Evolutionary conservation across 225 moss, liverwort and hornwort genomes (phyloP), one percentile per base, ranked within the genome.

Genomic region (Thuidium tamariscinum): DNA sequence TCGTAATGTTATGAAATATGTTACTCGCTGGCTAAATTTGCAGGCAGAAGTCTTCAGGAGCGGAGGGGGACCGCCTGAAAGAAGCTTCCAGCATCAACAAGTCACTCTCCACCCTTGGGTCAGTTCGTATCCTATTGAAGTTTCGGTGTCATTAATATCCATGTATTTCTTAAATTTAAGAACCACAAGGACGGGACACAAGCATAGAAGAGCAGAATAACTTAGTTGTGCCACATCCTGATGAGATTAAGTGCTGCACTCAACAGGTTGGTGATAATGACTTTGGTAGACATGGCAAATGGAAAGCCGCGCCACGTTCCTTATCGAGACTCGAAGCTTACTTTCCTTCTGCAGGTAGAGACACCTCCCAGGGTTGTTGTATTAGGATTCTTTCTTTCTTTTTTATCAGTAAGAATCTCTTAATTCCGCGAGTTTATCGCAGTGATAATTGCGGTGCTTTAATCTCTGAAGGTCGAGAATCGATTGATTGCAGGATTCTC

Each of bases 21-120:
- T 49, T 66, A 16, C 65, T 73, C 11, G 56, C 44, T 81, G 76
- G 56, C 18, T 55, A 67, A 73, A 82, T 51, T 60, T 79, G 68
- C 91, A 94, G 92, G 70, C 92, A 92, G 70, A 94, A 94, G 66
- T 90, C 88, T 34, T 94, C 94, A 2, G 87, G 84, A 74, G 94
- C 94, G 18, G 92, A 94, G 79, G 92, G 94, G 15, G 92, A 92
- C 56, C 91, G 91, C 77, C 90, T 94, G 30, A 94, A 90, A 84
- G 94, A 94, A 88, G 94, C 94, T 74, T 92, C 94, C 52, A 94
- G 91, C 82, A 94, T 94, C 80, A 94, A 94, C 86, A 94, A 92
- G 86, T 94, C 94, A 54, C 89, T 94, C 29, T 94, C 94, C 64
- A 94, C 92, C 80, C 92, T 94, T 41, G 91, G 92, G 94, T 94